Evolutionary conservation across 345 rosid species (phyloP), one percentile per base, ranked within the genome.

Genomic region (Populus deltoides): DNA sequence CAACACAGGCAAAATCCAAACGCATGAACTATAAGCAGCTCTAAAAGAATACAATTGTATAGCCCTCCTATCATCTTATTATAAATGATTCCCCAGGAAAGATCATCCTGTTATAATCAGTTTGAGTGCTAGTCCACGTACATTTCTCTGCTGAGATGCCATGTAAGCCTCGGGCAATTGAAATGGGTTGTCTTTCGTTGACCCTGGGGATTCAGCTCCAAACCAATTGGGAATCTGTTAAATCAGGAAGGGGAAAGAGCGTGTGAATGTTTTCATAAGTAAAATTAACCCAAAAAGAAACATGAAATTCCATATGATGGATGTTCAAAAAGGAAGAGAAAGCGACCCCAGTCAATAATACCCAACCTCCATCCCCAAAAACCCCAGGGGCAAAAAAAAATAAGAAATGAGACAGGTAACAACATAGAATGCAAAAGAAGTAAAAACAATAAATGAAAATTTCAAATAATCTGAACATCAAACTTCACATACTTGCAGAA

Each of bases 221-320:
- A 92, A 87, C 97, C 97, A 94, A 85, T 83, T 94, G 62, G 99
- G 99, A 77, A 97, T 97, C 99, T 97, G 88, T 68, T 71, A 35
- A 41, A 86, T 66, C 69, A 70, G 68, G 22, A 74, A 53, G 70
- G 20, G 85, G 47, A 74, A 41, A 31, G 38, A 1, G 16, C 67
- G 0, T 2, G 20, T 53, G 59, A 53, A 63, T 7, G 8, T 24
- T 63, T 63, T 4, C 18, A 12, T 2, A 31, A 66, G 39, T 66
- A 35, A 66, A 29, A 66, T 27, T 59, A 59, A 59, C 29, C 20
- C 69, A 6, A 66, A 66, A 13, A 13, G 35, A 35, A 31, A 53
- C 11, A 45, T 20, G 38, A 16, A 62, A 49, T 27, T 38, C n/a
- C 49, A 62, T 22, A 67, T 24, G 36, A 78, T 45, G 45, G 38